Evolutionary conservation across 2,329 filamentous ascomycete species (phyloP), one percentile per base, ranked within the genome.

Genomic region (Pyrenophora teres): DNA sequence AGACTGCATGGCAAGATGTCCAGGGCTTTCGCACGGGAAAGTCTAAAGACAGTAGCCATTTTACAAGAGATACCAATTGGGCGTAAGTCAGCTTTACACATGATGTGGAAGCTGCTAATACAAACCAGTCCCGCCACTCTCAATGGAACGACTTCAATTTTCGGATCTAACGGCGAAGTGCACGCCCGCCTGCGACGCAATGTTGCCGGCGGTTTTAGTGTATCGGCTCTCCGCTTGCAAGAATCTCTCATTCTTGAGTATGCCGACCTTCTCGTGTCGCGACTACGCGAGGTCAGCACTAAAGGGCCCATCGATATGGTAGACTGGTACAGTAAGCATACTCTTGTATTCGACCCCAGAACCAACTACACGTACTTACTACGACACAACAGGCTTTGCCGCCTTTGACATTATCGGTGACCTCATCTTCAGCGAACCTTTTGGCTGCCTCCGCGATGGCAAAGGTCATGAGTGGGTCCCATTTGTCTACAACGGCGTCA

Each of bases 1-100:
- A 78, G 1, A 73, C 70, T 1, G 74, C 75, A 2, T 78, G 73
- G 70, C 68, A 69, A 41, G 76, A 78, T 23, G 75, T 79, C 31
- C 78, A 77, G 54, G 76, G 75, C 10, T 71, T 71, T 56, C 65
- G 67, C 4, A 69, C 55, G 0, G 73, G 73, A 18, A 74, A 73
- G 59, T 50, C 57, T 50, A 62, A 74, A 64, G 65, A 70, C 50
- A 67, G 70, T 1, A 47, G 57, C 13, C 53, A 71, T 16, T 72
- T 72, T 41, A 56, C 69, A 6, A 78, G 78, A 47, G 70, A 77
- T 41, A 61, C 50, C 0, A 57, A 59, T 0, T 76, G 73, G 72
- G 75, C 68, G 53, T 56, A 31, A 40, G 53, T 47, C 9, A 27
- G 12, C 12, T 38, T 9, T 3, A 10, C 16, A 12, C 8, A 40